Conservation (phyloP, 345 rosid species). For the Hypericum androsaemum region DNA sequence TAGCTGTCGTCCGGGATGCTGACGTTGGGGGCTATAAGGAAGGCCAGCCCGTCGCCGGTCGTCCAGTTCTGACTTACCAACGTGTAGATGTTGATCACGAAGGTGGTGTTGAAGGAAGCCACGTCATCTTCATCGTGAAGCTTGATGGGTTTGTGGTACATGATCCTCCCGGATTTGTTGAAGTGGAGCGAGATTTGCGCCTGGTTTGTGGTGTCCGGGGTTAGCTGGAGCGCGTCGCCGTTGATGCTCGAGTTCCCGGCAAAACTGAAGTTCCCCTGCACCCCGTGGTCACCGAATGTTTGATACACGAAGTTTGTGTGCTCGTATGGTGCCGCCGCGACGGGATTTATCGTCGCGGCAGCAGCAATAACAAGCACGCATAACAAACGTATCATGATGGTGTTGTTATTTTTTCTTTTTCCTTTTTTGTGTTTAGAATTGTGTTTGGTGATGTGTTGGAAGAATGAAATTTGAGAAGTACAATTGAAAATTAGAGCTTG, state of each 20-base stretch:
- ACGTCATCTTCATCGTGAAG: neutral
- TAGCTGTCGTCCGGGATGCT: slow-evolving; percentile 17
- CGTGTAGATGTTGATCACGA: slow-evolving; percentile 23
- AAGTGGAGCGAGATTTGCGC: neutral
- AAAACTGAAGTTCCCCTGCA: neutral
- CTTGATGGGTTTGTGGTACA: slow-evolving; percentile 21
- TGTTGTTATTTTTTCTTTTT: too few relatives aligned
- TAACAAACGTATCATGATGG: too few relatives aligned
- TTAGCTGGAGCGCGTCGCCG: slow-evolving; percentile 22
- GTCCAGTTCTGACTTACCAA: neutral
- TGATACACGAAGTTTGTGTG: neutral
- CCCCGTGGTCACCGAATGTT: neutral
- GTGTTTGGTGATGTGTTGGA: too few relatives aligned
- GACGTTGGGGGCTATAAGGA: slow-evolving; percentile 25
- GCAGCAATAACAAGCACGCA: too few relatives aligned
- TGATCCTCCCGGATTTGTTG: slow-evolving; percentile 27
- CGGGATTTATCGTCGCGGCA: too few relatives aligned
- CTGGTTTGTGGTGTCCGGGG: slow-evolving; percentile 15
- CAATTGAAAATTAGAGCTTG: too few relatives aligned
- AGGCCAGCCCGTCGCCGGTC: slow-evolving; percentile 29
- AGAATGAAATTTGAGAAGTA: too few relatives aligned
- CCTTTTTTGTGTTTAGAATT: too few relatives aligned
- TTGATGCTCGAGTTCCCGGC: slow-evolving; percentile 3
- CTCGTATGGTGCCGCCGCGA: too few relatives aligned
- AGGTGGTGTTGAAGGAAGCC: slow-evolving; percentile 29